phyloP scores from a whole-genome alignment of 768 basidiomycete genomes.

The Hebeloma cylindrosporum region DNA sequence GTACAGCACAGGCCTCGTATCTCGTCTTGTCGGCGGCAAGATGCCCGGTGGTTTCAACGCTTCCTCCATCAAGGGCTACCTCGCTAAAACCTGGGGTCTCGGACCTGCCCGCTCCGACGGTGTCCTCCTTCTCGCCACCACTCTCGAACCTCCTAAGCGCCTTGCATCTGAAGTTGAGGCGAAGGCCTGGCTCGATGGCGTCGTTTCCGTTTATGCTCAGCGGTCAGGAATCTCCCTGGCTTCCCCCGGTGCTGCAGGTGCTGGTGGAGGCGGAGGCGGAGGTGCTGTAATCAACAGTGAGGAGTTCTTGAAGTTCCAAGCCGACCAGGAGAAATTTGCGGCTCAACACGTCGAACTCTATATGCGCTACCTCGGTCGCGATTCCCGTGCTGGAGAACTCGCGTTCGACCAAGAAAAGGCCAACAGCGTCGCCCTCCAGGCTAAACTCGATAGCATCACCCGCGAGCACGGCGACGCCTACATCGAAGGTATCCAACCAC shows the following conservation, averaged over 20 bases:
- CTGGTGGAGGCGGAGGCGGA: slow-evolving; percentile 60
- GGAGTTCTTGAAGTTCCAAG: slow-evolving; percentile 95
- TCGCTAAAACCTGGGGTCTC: slow-evolving; percentile 95
- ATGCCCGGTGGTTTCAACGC: slow-evolving; percentile 99
- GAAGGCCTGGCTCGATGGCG: slow-evolving; percentile 88
- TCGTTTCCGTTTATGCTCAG: slow-evolving; percentile 84
- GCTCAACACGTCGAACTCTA: slow-evolving; percentile 93
- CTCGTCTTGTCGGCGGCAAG: slow-evolving; percentile 90
- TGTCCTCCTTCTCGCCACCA: slow-evolving; percentile 87
- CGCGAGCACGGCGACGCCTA: slow-evolving; percentile 94
- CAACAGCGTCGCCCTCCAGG: slow-evolving; percentile 68
- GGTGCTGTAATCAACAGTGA: slow-evolving; percentile 96
- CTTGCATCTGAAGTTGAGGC: slow-evolving; percentile 89
- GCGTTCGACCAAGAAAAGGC: slow-evolving; percentile 87
- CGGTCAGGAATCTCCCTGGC: slow-evolving; percentile 85
- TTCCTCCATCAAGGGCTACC: slow-evolving; percentile 84
- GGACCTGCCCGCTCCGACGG: slow-evolving; percentile 87
- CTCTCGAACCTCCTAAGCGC: slow-evolving; percentile 93
- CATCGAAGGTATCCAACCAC: slow-evolving; percentile 91
- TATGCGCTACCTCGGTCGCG: slow-evolving; percentile 94
- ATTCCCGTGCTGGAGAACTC: slow-evolving; percentile 90
- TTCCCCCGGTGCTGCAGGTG: slow-evolving; percentile 61
- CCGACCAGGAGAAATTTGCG: slow-evolving; percentile 90
- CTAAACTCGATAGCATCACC: slow-evolving; percentile 82
- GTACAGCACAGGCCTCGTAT: slow-evolving; percentile 86